These are phyloP conservation scores for Nakaseomyces kungkrabaensis DNA, from an alignment of 1,139 yeast species.

Conservation along the genomic window DNA sequence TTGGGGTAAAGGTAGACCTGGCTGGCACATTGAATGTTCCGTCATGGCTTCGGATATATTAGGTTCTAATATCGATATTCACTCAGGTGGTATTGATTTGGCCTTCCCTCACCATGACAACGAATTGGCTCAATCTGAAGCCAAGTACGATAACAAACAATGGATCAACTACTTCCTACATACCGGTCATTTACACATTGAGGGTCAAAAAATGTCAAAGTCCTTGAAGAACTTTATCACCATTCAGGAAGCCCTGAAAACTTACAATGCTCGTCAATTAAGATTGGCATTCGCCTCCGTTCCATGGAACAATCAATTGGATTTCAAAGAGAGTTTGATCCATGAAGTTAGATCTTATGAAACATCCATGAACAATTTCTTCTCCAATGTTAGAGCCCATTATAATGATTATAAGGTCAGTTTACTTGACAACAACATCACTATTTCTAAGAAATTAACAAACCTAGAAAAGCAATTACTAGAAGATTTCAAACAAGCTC, in stretches of 20 bases:
- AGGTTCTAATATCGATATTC: constrained; percentile 82
- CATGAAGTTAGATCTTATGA: constrained; percentile 72
- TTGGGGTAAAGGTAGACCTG: constrained; percentile 98
- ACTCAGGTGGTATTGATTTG: constrained; percentile 92
- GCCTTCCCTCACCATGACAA: constrained; percentile 99
- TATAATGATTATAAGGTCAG: constrained; percentile 39
- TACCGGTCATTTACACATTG: constrained; percentile 94
- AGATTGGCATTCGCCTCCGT: constrained; percentile 84
- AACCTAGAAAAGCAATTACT: constrained; percentile 46
- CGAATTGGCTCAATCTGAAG: constrained; percentile 95
- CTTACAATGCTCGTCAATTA: constrained; percentile 67
- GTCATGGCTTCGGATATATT: constrained; percentile 93
- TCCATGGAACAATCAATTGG: constrained; percentile 88
- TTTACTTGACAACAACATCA: constrained; percentile 34
- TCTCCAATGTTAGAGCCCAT: constrained; percentile 74
- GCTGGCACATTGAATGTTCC: constrained; percentile 99
- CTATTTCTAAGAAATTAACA: constrained; percentile 48
- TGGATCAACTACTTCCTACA: constrained; percentile 97
- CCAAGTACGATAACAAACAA: constrained; percentile 76
- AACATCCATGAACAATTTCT: constrained; percentile 66
- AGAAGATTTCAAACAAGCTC: constrained; percentile 42
- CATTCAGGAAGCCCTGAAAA: constrained; percentile 75
- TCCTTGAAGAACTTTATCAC: constrained; percentile 91
- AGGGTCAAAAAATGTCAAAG: constrained; percentile 97
- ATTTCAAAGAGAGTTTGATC: constrained; percentile 74